phyloP scores from a whole-genome alignment of 2,329 filamentous ascomycete species.

The Massarina eburnea region DNA sequence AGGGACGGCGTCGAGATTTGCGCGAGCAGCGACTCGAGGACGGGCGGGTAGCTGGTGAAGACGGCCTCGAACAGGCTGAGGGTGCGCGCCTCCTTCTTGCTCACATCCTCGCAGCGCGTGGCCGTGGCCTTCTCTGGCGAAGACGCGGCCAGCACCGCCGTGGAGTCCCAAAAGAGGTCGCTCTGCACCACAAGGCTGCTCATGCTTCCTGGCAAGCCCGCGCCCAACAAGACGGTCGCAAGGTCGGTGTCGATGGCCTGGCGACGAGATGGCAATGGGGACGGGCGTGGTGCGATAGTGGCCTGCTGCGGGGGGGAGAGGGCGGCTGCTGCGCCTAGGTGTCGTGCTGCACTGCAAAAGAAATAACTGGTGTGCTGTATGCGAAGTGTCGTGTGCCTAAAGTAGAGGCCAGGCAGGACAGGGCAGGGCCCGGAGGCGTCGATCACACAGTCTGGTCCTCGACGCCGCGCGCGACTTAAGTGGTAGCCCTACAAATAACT shows the following conservation, averaged over 20 bases:
- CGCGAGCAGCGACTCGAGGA: constrained; percentile 60
- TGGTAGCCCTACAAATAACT: background rate
- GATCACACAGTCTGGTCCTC: background rate
- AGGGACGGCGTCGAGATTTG: constrained; percentile 59
- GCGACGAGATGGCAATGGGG: constrained; percentile 22
- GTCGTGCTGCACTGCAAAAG: constrained; percentile 2
- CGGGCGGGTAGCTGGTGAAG: constrained; percentile 58
- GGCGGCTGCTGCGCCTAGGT: constrained; percentile 22
- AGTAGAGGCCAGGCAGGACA: background rate
- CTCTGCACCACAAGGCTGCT: constrained; percentile 21
- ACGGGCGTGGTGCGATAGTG: constrained; percentile 25
- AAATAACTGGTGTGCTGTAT: constrained; percentile 4
- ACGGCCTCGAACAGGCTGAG: constrained; percentile 55
- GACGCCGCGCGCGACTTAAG: background rate
- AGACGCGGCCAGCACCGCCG: constrained; percentile 6
- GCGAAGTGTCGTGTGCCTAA: constrained; percentile 27
- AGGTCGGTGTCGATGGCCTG: constrained; percentile 30
- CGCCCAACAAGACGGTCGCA: constrained; percentile 18
- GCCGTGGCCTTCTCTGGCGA: constrained; percentile 3
- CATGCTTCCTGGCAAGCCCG: constrained; percentile 30
- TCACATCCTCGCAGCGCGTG: constrained; percentile 5
- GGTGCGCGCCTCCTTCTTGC: constrained; percentile 6
- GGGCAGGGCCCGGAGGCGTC: constrained; percentile 4
- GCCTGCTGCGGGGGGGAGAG: constrained; percentile 25
- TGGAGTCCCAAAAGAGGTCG: constrained; percentile 21